phyloP scores from a whole-genome alignment of 805 yeast species.

The Hanseniaspora meyeri region DNA sequence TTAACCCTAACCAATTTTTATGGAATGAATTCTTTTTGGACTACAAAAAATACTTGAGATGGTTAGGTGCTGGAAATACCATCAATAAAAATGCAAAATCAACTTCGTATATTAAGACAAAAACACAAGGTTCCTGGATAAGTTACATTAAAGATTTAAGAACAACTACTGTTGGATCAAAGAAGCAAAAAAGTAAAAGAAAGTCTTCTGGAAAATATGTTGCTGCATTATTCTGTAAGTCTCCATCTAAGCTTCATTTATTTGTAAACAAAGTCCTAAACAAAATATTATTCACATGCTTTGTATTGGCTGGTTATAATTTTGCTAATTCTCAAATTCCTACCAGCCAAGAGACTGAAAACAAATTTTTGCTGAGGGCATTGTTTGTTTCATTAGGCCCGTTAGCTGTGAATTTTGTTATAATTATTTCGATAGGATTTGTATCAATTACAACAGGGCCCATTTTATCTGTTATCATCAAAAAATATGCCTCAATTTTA shows the following conservation, averaged over 20 bases:
- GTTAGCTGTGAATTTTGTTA: slow-evolving; percentile 31
- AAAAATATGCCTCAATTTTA: slow-evolving; percentile 36
- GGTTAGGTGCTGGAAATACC: slow-evolving; percentile 52
- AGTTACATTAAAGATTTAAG: slow-evolving; percentile 39
- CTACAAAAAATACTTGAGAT: slow-evolving; percentile 82
- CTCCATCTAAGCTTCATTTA: slow-evolving; percentile 30
- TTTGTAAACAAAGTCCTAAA: slow-evolving; percentile 32
- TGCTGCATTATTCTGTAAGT: slow-evolving; percentile 3
- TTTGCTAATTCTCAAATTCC: slow-evolving; percentile 46
- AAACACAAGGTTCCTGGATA: slow-evolving; percentile 31
- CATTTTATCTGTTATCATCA: slow-evolving; percentile 29
- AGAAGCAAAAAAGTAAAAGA: slow-evolving; percentile 31
- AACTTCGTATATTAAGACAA: not conserved
- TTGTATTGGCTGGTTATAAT: slow-evolving; percentile 37
- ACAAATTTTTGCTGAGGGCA: slow-evolving; percentile 35
- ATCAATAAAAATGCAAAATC: slow-evolving; percentile 8
- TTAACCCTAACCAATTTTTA: slow-evolving; percentile 96
- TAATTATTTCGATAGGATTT: slow-evolving; percentile 31
- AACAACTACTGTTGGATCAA: slow-evolving; percentile 46
- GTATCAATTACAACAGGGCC: slow-evolving; percentile 41
- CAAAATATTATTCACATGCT: slow-evolving; percentile 28
- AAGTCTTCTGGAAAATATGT: slow-evolving; percentile 25
- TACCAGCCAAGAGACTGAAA: slow-evolving; percentile 26
- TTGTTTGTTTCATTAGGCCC: slow-evolving; percentile 38
- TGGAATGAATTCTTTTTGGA: slow-evolving; percentile 94